A percentile compares a stretch with the other conserved stretches of the same genome.
These are phyloP conservation scores for Aspergillus nomiae DNA, from an alignment of 2,329 filamentous ascomycete species.

Conservation along the genomic window DNA sequence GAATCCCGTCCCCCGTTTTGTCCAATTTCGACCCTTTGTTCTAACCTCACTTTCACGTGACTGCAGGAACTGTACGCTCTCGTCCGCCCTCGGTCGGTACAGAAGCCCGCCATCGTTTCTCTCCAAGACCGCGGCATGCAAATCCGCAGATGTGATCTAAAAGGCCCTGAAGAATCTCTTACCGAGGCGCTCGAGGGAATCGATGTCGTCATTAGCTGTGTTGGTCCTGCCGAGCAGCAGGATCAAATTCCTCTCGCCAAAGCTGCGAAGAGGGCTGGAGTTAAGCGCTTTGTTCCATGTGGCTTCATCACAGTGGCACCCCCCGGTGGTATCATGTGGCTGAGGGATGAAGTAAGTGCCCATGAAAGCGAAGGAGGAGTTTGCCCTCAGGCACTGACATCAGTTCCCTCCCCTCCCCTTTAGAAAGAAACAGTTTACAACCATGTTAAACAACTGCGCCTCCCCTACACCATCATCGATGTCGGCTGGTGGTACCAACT, in stretches of 20 bases:
- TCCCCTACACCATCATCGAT: slow-evolving; percentile 61
- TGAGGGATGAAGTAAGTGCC: slow-evolving; percentile 42
- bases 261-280: slow-evolving; percentile 53
- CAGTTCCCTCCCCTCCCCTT: neutral
- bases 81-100: slow-evolving; percentile 49
- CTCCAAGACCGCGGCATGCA: slow-evolving; percentile 48
- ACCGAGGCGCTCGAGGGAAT: slow-evolving; percentile 44
- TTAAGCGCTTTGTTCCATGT: slow-evolving; percentile 56
- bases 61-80: slow-evolving; percentile 52
- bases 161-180: slow-evolving; percentile 44
- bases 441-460: slow-evolving; percentile 49
- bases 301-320: slow-evolving; percentile 52
- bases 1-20: neutral
- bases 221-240: slow-evolving; percentile 37
- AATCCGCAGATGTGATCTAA: slow-evolving; percentile 48
- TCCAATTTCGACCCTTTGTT: neutral
- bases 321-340: slow-evolving; percentile 46
- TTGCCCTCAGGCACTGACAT: slow-evolving; percentile 8
- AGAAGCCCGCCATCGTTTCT: slow-evolving; percentile 47
- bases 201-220: slow-evolving; percentile 50
- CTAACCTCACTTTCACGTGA: slow-evolving; percentile 10
- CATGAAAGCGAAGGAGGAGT: neutral
- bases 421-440: slow-evolving; percentile 56
- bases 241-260: slow-evolving; percentile 51
- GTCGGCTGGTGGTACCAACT: slow-evolving; percentile 63